Evolutionary conservation across 176 grass and related monocot species (phyloP), one percentile per base, ranked within the genome.

Genomic region (Saccharum spontaneum): DNA sequence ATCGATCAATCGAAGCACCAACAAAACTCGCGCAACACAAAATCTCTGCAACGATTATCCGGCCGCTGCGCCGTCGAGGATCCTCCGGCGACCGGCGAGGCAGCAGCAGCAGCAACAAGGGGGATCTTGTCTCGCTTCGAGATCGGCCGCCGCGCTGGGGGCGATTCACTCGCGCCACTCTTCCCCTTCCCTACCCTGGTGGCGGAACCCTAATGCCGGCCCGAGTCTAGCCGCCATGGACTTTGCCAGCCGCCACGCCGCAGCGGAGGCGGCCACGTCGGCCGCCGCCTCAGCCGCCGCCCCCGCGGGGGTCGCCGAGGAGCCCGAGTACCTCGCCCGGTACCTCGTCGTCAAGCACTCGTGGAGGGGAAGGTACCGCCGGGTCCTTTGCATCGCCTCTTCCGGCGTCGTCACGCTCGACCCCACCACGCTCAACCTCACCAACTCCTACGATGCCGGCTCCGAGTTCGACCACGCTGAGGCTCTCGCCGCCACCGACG

Each of bases 141-240:
- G 91, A 99, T 96, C 91, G 84, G 91, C 33, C 91, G 97, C 90
- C 89, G 93, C 93, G 76, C 93, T 99, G 97, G 93, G 97, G 90
- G 91, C 97, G 91, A 99, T 86, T 96, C 97, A 94, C 82, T 99
- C 97, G 71, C 97, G 97, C 80, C 91, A 91, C 84, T 82, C 73
- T 23, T 72, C 86, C 54, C 77, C 45, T 60, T 89, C 78, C 76
- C 82, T 70, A 54, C 67, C 49, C 36, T 82, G 67, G 80, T 89
- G 88, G 89, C 30, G 80, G 74, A 88, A 66, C 63, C 89, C 87
- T 92, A 92, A 95, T 90, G 90, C 90, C 50, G 91, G 86, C 77
- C 96, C 67, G 48, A 54, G 93, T 81, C 86, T 97, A 97, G 94
- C 76, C 82, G 18, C 85, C 64, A 99, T 99, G 97, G 97, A 99